Percentiles rank a stretch among this genome's conserved stretches.
Conservation (phyloP, 106 monocot species). For the Platanthera zijinensis region DNA sequence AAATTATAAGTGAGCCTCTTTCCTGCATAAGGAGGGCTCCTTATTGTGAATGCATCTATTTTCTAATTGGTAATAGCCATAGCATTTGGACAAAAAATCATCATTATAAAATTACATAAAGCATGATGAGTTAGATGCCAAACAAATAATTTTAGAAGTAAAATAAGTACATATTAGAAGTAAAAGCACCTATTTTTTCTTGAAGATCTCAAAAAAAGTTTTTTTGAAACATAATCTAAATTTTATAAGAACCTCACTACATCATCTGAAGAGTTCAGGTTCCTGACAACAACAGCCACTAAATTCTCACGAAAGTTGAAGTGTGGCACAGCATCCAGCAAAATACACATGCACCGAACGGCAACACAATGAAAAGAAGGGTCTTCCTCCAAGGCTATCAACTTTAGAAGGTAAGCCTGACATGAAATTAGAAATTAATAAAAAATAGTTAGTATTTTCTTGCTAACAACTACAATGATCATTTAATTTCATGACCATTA, state of each 20-base stretch:
- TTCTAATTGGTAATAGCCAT: background rate
- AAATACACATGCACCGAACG: slow-evolving; percentile 79
- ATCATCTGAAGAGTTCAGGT: slow-evolving; percentile 80
- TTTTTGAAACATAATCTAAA: background rate
- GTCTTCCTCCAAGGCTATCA: slow-evolving; percentile 55
- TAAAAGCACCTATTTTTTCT: background rate
- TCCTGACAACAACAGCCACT: slow-evolving; percentile 46
- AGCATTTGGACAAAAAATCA: background rate
- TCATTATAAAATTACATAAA: background rate
- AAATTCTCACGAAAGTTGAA: slow-evolving; percentile 78
- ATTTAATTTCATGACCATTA: background rate
- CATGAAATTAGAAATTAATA: slow-evolving; percentile 1
- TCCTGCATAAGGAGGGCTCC: too few species aligned
- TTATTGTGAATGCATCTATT: too few species aligned
- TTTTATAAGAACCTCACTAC: slow-evolving; percentile 50
- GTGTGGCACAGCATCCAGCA: slow-evolving; percentile 72
- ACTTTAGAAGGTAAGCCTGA: slow-evolving; percentile 65
- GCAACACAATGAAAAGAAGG: slow-evolving; percentile 39
- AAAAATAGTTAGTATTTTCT: slow-evolving; percentile 2
- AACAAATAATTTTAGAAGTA: background rate
- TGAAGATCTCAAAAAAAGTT: background rate
- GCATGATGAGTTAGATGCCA: background rate
- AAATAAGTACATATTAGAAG: background rate
- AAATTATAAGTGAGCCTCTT: too few species aligned
- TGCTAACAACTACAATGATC: background rate